Conservation (phyloP, 192 early-diverging fungal genomes). For the Martensiomyces pterosporus region DNA sequence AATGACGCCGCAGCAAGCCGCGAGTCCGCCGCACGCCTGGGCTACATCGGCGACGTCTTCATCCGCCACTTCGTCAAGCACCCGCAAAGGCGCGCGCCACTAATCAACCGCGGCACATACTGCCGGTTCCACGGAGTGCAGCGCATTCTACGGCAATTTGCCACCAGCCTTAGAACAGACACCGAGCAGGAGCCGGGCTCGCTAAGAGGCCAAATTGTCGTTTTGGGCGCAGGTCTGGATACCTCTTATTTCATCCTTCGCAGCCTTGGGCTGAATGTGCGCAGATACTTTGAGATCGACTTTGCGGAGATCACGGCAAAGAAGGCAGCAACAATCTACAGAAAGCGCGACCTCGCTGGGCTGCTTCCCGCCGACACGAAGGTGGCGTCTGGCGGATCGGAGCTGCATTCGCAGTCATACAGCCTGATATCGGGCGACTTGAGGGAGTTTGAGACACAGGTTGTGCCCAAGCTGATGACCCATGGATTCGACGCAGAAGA, state of each 20-base stretch:
- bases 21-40: constrained; percentile 77
- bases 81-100: constrained; percentile 70
- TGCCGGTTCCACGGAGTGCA: constrained; percentile 69
- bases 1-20: constrained; percentile 83
- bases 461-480: constrained; percentile 58
- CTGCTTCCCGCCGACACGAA: constrained; percentile 29
- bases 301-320: constrained; percentile 80
- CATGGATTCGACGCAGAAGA: constrained; percentile 40
- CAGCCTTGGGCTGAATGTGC: constrained; percentile 27
- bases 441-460: constrained; percentile 54
- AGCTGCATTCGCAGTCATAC: constrained; percentile 65
- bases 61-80: constrained; percentile 73
- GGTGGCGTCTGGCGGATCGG: constrained; percentile 64
- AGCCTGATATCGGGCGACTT: constrained; percentile 78
- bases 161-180: constrained; percentile 30
- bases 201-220: constrained; percentile 61
- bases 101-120: constrained; percentile 94
- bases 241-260: constrained; percentile 84
- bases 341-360: constrained; percentile 30
- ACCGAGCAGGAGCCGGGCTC: constrained; percentile 1
- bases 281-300: constrained; percentile 86
- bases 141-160: constrained; percentile 60
- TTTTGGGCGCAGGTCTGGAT: constrained; percentile 88
- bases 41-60: constrained; percentile 83
- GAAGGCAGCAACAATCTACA: constrained; percentile 68